Conservation (phyloP, 176 grass and related monocot species). For the Cenchrus purpureus region DNA sequence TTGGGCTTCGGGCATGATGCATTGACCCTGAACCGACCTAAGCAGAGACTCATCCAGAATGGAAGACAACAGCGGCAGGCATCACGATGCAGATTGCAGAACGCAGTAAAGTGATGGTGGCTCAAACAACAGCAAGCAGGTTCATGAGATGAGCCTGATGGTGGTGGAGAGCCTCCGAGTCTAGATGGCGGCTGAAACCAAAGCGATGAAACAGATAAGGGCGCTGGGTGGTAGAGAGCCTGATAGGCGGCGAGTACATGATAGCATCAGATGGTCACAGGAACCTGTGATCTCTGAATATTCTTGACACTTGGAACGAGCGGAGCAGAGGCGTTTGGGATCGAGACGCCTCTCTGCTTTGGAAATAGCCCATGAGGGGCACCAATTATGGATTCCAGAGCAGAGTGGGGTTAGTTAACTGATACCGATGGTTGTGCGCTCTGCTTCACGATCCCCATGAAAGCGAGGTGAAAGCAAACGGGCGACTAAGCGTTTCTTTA, state of each 20-base stretch:
- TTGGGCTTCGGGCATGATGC: slow-evolving; percentile 17
- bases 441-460: slow-evolving; percentile 51
- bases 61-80: neutral
- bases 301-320: neutral
- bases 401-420: slow-evolving; percentile 49
- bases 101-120: neutral
- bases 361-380: neutral
- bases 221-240: neutral
- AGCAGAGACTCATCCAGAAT: slow-evolving; percentile 5
- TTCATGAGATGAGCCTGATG: neutral
- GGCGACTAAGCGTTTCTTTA: slow-evolving; percentile 39
- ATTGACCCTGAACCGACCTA: neutral
- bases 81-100: neutral
- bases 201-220: neutral
- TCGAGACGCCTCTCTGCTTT: slow-evolving; percentile 26
- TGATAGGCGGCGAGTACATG: neutral
- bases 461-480: slow-evolving; percentile 41
- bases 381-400: slow-evolving; percentile 45
- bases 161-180: neutral
- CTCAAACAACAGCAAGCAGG: neutral
- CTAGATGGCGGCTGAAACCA: neutral
- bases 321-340: neutral
- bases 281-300: neutral
- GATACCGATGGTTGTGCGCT: slow-evolving; percentile 51
- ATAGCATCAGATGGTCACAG: neutral